Percentiles rank a stretch among this genome's conserved stretches.
Evolutionary conservation across 2,329 filamentous ascomycete species (phyloP).

Genomic region (Alternaria solani): DNA sequence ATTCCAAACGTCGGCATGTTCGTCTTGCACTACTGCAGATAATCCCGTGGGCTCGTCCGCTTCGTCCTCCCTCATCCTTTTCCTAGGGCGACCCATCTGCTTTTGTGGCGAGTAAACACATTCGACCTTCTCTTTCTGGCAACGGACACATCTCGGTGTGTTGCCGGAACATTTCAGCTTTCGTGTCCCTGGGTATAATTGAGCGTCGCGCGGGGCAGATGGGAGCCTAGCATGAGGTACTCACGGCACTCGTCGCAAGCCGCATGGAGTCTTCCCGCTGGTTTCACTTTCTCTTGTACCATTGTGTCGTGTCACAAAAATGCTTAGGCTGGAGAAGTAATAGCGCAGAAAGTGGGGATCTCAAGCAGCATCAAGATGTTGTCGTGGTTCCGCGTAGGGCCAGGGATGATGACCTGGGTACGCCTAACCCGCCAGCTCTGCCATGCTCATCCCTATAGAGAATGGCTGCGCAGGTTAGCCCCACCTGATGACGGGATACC

Average conservation of each 20-base stretch:
- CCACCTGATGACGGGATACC: slow-evolving; percentile 9
- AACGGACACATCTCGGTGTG: slow-evolving; percentile 54
- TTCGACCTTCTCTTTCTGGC: slow-evolving; percentile 50
- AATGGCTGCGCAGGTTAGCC: slow-evolving; percentile 1
- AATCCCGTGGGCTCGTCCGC: slow-evolving; percentile 6
- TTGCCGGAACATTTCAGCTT: slow-evolving; percentile 61
- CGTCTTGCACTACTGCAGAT: slow-evolving; percentile 8
- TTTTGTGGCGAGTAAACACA: slow-evolving; percentile 60
- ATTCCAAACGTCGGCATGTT: slow-evolving; percentile 6
- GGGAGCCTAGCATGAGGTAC: slow-evolving; percentile 19
- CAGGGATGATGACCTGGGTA: background rate
- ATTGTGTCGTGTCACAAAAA: background rate
- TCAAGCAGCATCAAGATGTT: background rate
- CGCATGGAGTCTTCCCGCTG: slow-evolving; percentile 41
- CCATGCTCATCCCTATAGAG: slow-evolving; percentile 9
- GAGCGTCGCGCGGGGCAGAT: slow-evolving; percentile 5
- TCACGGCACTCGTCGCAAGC: slow-evolving; percentile 50
- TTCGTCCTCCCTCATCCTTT: slow-evolving; percentile 50
- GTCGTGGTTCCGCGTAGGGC: slow-evolving; percentile 7
- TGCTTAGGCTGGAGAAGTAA: background rate
- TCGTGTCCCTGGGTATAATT: slow-evolving; percentile 49
- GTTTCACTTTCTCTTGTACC: slow-evolving; percentile 27
- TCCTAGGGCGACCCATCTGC: slow-evolving; percentile 61
- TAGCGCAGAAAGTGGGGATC: background rate
- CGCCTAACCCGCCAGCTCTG: slow-evolving; percentile 8